Base-by-base conservation (phyloP, 192 early-diverging fungal species). In the Coemansia sp. region DNA sequence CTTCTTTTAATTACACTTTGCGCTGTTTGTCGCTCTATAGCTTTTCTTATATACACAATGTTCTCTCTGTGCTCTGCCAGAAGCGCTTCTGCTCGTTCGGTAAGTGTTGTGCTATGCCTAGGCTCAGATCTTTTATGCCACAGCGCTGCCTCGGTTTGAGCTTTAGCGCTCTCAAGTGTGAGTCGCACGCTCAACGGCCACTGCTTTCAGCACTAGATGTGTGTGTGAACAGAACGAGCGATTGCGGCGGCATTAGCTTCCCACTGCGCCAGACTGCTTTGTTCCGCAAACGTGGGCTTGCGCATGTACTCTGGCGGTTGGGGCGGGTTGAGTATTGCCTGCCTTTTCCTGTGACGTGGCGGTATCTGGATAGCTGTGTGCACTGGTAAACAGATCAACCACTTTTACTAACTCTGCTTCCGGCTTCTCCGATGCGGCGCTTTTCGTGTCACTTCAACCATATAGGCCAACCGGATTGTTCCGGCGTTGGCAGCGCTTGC, bases 11-110 rank as follows among this genome's bases (percentile, higher is more conserved):
- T 56, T 56, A 21, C 54, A 17, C 25, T 36, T 36, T 56, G 54
- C 54, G 54, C 54, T 56, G n/a, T 58, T 57, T 31, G 44, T 44
- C 50, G 19, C 56, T 58, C 47, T 21, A 8, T 54, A 34, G 15
- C 20, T 56, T 56, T 49, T 53, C 38, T 53, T 26, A n/a, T 17
- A 26, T 55, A 17, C 47, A 61, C 66, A 57, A 81, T 81, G 78
- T 81, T 81, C 62, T 69, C 69, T 74, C 72, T 81, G 60, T 69
- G 78, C 61, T 60, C 78, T 42, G 59, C 78, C 51, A 66, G 57
- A 62, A 68, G 57, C 63, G 69, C 68, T 52, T 56, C 78, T 62
- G 66, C 42, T 56, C 71, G 78, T 53, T 74, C 78, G 72, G 78
- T 81, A 81, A 81, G 78, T 68, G 6, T 26, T 48, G 15, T n/a